phyloP scores from a whole-genome alignment of 2,329 filamentous ascomycete species.

The Sporothrix brasiliensis region DNA sequence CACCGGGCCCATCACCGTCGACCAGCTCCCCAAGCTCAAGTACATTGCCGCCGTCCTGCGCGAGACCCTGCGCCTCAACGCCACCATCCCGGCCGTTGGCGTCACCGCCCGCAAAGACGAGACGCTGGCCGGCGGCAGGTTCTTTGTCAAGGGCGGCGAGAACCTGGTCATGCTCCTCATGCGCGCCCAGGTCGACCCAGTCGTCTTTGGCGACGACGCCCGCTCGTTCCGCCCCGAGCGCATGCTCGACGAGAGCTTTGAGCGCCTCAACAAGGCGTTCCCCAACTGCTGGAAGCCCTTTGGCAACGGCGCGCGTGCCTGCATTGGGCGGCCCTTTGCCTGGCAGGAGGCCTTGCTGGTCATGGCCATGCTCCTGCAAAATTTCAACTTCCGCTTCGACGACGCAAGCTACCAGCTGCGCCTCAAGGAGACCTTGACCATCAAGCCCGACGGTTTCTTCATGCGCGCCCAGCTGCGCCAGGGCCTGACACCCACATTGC shows the following conservation, averaged over 20 bases:
- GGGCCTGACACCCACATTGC: conserved; percentile 43
- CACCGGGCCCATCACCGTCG: conserved; percentile 51
- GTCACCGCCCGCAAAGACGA: conserved; percentile 41
- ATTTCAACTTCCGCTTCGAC: conserved; percentile 65
- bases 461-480: conserved; percentile 61
- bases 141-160: conserved; percentile 53
- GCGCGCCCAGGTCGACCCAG: conserved; percentile 57
- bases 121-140: conserved; percentile 51
- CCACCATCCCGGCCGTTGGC: conserved; percentile 44
- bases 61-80: conserved; percentile 53
- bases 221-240: conserved; percentile 62
- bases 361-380: conserved; percentile 64
- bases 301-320: conserved; percentile 56
- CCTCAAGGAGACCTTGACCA: conserved; percentile 57
- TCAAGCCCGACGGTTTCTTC: conserved; percentile 63
- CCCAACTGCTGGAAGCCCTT: conserved; percentile 56
- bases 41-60: conserved; percentile 49
- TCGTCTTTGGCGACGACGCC: conserved; percentile 60
- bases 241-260: conserved; percentile 59
- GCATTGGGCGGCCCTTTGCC: conserved; percentile 58
- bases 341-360: conserved; percentile 56
- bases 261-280: conserved; percentile 41
- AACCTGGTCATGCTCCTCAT: conserved; percentile 48
- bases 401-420: conserved; percentile 61
- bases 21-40: conserved; percentile 46